A percentile compares a stretch with the other conserved stretches of the same genome.
phyloP scores from a whole-genome alignment of 805 yeast genomes.

The Cyberlindnera misumaiensis region DNA sequence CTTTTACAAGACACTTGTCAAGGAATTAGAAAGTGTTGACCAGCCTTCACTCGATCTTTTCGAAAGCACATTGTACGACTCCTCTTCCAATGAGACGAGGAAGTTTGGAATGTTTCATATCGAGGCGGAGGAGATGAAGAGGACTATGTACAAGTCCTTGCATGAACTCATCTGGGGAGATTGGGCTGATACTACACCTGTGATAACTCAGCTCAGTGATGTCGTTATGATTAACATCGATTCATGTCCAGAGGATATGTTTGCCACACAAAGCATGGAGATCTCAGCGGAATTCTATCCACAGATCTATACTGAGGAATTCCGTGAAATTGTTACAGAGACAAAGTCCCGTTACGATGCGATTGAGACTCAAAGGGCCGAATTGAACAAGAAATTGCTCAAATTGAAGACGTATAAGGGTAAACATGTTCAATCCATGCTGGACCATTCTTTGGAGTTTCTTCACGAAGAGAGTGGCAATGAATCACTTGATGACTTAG shows the following conservation, averaged over 20 bases:
- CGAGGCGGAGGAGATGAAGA: conserved; percentile 25
- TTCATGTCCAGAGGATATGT: conserved; percentile 5
- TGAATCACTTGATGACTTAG: conserved; percentile 8
- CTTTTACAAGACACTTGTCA: conserved; percentile 8
- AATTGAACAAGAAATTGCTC: conserved; percentile 14
- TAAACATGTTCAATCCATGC: conserved; percentile 23
- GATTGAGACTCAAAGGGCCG: conserved; percentile 12
- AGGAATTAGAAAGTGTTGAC: conserved; percentile 6
- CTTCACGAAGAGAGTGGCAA: conserved; percentile 16
- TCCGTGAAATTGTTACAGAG: conserved; percentile 9
- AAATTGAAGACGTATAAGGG: conserved; percentile 27
- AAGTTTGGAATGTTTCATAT: conserved; percentile 27
- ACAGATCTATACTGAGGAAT: conserved; percentile 30
- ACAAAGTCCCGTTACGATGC: conserved; percentile 1
- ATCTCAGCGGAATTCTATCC: conserved; percentile 31
- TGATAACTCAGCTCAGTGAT: conserved; percentile 26
- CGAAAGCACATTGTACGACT: conserved; percentile 4
- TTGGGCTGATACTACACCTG: conserved; percentile 19
- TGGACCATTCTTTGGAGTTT: conserved; percentile 20
- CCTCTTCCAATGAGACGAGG: conserved; percentile 2
- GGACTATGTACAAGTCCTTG: conserved; percentile 28
- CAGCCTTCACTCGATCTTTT: conserved; percentile 4
- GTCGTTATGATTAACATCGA: conserved; percentile 29
- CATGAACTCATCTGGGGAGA: conserved; percentile 27
- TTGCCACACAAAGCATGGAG: conserved; percentile 20